Conservation (phyloP, 768 basidiomycete species). For the Russula emetica region DNA sequence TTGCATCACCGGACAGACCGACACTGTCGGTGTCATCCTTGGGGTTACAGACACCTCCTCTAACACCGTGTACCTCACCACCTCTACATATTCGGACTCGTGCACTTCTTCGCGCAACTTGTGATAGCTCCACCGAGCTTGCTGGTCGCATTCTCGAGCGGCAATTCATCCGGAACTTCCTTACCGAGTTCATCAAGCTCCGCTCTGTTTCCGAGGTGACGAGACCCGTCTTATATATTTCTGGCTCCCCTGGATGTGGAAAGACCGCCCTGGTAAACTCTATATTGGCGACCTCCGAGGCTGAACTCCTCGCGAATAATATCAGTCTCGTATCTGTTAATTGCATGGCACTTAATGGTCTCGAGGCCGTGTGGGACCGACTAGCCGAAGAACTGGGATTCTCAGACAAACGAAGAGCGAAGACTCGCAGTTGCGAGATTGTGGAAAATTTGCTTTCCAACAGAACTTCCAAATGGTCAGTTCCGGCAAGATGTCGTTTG, state of each 20-base stretch:
- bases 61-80: constrained; percentile 48
- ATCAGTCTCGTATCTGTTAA: constrained; percentile 59
- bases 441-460: constrained; percentile 44
- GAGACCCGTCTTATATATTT: constrained; percentile 70
- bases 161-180: constrained; percentile 52
- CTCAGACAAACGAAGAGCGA: constrained; percentile 41
- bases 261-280: constrained; percentile 83
- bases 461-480: constrained; percentile 53
- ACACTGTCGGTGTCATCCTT: constrained; percentile 42
- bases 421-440: constrained; percentile 36
- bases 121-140: constrained; percentile 52
- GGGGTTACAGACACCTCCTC: constrained; percentile 55
- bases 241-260: constrained; percentile 89
- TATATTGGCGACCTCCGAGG: constrained; percentile 43
- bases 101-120: constrained; percentile 67
- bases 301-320: constrained; percentile 38
- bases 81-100: constrained; percentile 59
- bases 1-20: constrained; percentile 41
- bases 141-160: constrained; percentile 69
- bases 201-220: constrained; percentile 27
- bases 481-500: constrained; percentile 13
- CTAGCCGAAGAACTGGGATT: constrained; percentile 52
- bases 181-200: constrained; percentile 48
- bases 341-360: constrained; percentile 69
- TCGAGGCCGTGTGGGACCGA: constrained; percentile 69